phyloP scores from a whole-genome alignment of 2,329 filamentous ascomycete species.

The Ophiocordyceps australis region DNA sequence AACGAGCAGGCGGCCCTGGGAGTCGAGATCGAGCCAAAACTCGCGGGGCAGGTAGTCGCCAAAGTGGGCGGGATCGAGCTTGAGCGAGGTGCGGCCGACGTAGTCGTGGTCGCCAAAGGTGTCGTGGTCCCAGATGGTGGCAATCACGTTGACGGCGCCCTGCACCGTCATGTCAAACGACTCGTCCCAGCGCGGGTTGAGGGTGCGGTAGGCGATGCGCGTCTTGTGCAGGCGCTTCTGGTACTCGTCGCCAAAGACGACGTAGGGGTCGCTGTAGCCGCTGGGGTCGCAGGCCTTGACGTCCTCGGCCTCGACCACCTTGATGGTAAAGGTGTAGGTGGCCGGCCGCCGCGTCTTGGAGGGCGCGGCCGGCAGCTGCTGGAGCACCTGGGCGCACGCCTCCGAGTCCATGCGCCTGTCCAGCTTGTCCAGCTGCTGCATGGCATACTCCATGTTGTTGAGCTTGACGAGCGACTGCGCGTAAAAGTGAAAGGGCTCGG shows the following conservation, averaged over 20 bases:
- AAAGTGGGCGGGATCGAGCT: constrained; percentile 95
- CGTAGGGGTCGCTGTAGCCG: constrained; percentile 88
- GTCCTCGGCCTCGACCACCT: constrained; percentile 95
- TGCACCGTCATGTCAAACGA: constrained; percentile 90
- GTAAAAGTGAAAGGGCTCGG: constrained; percentile 94
- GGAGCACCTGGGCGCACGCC: constrained; percentile 67
- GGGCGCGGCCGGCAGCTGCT: constrained; percentile 52
- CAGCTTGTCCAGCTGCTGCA: constrained; percentile 78
- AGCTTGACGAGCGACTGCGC: constrained; percentile 94
- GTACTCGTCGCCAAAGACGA: constrained; percentile 92
- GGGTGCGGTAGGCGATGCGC: constrained; percentile 70
- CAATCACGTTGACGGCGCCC: constrained; percentile 82
- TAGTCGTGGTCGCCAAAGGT: constrained; percentile 95
- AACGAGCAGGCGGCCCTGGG: constrained; percentile 75
- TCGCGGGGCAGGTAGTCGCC: constrained; percentile 89
- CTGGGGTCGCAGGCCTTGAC: constrained; percentile 95
- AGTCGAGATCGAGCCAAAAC: constrained; percentile 95
- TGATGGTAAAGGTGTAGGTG: constrained; percentile 96
- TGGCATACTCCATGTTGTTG: constrained; percentile 93
- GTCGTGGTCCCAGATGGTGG: constrained; percentile 97
- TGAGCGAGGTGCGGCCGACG: constrained; percentile 88
- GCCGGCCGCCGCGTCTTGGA: constrained; percentile 47
- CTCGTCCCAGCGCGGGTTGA: constrained; percentile 96
- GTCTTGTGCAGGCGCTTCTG: constrained; percentile 94
- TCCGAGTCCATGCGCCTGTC: constrained; percentile 86